These are phyloP conservation scores for Henckelia pumila DNA, from an alignment of 257 asterid genomes.

Conservation along the genomic window DNA sequence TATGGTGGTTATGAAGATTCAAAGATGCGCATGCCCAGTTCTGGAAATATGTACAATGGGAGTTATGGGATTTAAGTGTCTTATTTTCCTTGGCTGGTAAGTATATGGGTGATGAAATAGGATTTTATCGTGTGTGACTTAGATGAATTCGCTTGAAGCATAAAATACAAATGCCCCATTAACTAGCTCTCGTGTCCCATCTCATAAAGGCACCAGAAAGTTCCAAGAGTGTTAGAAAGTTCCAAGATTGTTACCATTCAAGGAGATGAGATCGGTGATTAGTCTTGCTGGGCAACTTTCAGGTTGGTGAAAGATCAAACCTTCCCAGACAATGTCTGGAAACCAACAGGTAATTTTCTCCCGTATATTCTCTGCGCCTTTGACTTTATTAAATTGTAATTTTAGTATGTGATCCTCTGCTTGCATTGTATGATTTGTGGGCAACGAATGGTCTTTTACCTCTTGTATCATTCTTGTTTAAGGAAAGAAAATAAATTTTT, in stretches of 20 bases:
- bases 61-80: slow-evolving; percentile 61
- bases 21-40: slow-evolving; percentile 61
- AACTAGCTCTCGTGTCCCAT: slow-evolving; percentile 21
- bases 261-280: slow-evolving; percentile 24
- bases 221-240: slow-evolving; percentile 10
- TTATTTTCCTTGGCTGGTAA: slow-evolving; percentile 23
- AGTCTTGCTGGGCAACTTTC: slow-evolving; percentile 45
- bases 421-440: background rate
- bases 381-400: background rate
- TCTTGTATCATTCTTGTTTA: background rate
- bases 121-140: slow-evolving; percentile 29
- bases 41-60: slow-evolving; percentile 67
- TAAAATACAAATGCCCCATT: slow-evolving; percentile 22
- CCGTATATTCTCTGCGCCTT: background rate
- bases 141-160: slow-evolving; percentile 27
- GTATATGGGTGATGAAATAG: slow-evolving; percentile 25
- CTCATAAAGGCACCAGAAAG: slow-evolving; percentile 16
- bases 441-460: background rate
- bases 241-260: slow-evolving; percentile 10
- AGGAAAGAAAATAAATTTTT: no score
- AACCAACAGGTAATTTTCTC: slow-evolving; percentile 40
- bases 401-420: background rate
- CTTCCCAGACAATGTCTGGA: slow-evolving; percentile 56
- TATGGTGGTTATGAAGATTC: slow-evolving; percentile 76
- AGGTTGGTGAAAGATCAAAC: slow-evolving; percentile 66